Percentiles rank a stretch among this genome's conserved stretches.
Evolutionary conservation across 768 basidiomycete species (phyloP).

Genomic region (Inosperma sp.): DNA sequence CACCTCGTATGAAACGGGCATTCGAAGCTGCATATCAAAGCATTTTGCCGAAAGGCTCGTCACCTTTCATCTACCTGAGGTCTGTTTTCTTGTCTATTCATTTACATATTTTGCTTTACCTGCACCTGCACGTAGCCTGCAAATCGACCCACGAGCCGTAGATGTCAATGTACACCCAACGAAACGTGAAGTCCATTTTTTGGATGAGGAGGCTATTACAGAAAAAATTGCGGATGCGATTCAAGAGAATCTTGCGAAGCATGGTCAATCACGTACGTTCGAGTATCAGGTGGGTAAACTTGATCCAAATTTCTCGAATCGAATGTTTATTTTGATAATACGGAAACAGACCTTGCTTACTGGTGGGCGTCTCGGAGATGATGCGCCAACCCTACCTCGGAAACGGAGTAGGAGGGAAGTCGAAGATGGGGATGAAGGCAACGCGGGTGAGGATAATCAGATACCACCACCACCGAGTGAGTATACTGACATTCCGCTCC

Average conservation of each 20-base stretch:
- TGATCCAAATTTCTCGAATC: not conserved
- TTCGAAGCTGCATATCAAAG: conserved; percentile 82
- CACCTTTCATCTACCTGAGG: conserved; percentile 94
- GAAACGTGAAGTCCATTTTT: conserved; percentile 92
- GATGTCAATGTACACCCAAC: conserved; percentile 99
- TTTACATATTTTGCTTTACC: not conserved
- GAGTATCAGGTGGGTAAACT: conserved; percentile 57
- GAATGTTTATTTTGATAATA: not conserved
- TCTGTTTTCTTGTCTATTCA: conserved; percentile 27
- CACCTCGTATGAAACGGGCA: conserved; percentile 77
- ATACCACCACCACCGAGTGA: conserved; percentile 13
- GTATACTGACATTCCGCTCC: not conserved
- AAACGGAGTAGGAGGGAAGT: conserved; percentile 21
- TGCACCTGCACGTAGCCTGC: conserved; percentile 45
- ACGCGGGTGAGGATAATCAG: conserved; percentile 23
- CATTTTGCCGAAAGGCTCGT: conserved; percentile 84
- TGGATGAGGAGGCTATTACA: conserved; percentile 85
- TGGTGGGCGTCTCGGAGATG: conserved; percentile 45
- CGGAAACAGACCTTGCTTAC: conserved; percentile 53
- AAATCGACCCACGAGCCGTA: conserved; percentile 80
- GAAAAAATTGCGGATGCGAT: conserved; percentile 71
- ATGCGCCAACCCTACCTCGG: conserved; percentile 28
- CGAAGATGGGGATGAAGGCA: conserved; percentile 24
- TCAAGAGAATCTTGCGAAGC: conserved; percentile 56
- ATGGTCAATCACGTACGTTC: conserved; percentile 64